Evolutionary conservation across 371 early-diverging fungal genomes (phyloP).

Genomic region (Mortierella sp.): DNA sequence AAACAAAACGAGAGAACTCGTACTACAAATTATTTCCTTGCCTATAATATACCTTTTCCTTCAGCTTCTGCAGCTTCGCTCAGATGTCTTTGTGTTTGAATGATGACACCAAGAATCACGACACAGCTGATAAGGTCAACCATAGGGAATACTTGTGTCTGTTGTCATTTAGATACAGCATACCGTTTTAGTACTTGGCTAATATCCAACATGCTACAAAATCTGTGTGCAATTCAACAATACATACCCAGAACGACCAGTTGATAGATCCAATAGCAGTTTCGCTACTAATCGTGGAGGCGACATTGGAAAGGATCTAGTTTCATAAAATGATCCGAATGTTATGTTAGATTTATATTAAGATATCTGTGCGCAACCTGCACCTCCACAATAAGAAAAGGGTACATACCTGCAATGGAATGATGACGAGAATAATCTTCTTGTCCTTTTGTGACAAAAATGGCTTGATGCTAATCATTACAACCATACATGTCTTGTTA

Average conservation of each 20-base stretch:
- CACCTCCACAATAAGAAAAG: not conserved
- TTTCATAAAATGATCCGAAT: not conserved
- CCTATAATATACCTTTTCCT: conserved; percentile 61
- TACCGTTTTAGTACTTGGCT: not conserved
- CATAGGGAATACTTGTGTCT: conserved; percentile 64
- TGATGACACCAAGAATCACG: conserved; percentile 66
- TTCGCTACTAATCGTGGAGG: conserved; percentile 63
- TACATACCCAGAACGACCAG: conserved; percentile 67
- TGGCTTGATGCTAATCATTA: conserved; percentile 61
- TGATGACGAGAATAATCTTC: conserved; percentile 64
- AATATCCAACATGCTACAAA: too few species aligned
- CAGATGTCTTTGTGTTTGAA: conserved; percentile 67
- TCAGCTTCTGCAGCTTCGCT: conserved; percentile 61
- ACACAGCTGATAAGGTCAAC: conserved; percentile 66
- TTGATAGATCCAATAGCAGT: conserved; percentile 66
- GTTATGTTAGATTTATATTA: not conserved
- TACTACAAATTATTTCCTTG: not conserved
- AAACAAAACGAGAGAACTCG: too few species aligned
- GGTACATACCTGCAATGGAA: conserved; percentile 63
- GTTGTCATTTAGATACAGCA: not conserved
- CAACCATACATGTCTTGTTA: not conserved
- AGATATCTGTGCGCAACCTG: not conserved
- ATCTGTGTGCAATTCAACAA: not conserved
- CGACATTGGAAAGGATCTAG: conserved; percentile 64
- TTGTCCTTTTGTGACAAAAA: conserved; percentile 69